Evolutionary conservation across 2,329 filamentous ascomycete genomes (phyloP).

Genomic region (Tolypocladium paradoxum): DNA sequence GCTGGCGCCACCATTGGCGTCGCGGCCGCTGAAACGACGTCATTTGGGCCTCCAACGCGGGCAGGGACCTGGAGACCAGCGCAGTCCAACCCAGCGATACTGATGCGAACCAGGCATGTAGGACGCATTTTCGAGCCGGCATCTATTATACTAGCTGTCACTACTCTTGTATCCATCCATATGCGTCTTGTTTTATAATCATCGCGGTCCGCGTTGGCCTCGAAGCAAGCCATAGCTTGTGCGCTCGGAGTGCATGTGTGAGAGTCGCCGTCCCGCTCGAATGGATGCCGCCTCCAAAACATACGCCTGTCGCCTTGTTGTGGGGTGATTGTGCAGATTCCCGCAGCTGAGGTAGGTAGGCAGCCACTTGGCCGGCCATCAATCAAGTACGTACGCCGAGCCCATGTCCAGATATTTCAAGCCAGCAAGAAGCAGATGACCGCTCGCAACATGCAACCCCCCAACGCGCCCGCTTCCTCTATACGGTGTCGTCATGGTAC

Average conservation of each 20-base stretch:
- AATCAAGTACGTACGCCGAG: background rate
- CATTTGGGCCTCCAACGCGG: too few relatives aligned
- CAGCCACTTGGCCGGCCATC: background rate
- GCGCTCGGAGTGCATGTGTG: background rate
- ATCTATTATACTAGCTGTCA: background rate
- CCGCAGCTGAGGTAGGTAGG: background rate
- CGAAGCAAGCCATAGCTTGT: background rate
- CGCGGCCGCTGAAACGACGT: background rate
- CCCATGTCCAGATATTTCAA: background rate
- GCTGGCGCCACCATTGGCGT: background rate
- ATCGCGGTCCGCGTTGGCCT: background rate
- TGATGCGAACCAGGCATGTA: too few relatives aligned
- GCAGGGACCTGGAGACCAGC: too few relatives aligned
- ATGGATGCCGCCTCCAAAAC: background rate
- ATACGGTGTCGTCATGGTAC: slow-evolving; percentile 83
- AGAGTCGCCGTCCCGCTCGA: background rate
- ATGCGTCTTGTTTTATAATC: background rate
- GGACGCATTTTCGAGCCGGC: background rate
- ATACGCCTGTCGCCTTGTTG: background rate
- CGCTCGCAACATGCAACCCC: background rate
- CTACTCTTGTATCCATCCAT: background rate
- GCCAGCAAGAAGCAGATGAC: background rate
- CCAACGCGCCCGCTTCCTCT: background rate
- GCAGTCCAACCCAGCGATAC: too few relatives aligned
- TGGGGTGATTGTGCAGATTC: background rate